Evolutionary conservation across 257 asterid genomes (phyloP), one percentile per base, ranked within the genome.

Genomic region (Handroanthus guayacan): DNA sequence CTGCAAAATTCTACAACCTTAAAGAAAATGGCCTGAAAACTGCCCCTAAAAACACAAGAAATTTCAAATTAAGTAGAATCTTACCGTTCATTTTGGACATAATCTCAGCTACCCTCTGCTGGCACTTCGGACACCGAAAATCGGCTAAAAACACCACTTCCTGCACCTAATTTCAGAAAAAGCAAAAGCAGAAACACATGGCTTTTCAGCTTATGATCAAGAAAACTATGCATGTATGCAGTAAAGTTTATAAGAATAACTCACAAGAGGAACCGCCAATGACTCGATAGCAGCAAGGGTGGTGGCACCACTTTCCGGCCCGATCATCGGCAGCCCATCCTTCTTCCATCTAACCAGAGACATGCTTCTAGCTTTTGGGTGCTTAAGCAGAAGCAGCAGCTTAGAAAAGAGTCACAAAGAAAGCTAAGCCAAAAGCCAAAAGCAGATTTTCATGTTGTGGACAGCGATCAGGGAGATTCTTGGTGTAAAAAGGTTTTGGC

Each of bases 81-180:
- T 78, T 7, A 91, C 97, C 91, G 3, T 94, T 87, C 97, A 92
- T 84, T 83, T 81, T 91, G 50, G 94, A 68, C 88, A 94, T 86
- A 34, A 90, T 77, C 77, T 86, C 82, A 70, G 94, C 94, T 43
- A 94, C 97, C 82, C 97, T 86, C 50, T 82, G 81, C 84, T 90
- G 97, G 80, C 98, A 94, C 68, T 66, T 85, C 0, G 90, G 57
- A 51, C 97, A 90, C 45, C 94, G 88, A 56, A 88, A 90, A 86
- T 94, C 98, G 0, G 97, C 97, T 9, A 92, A 67, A 72, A 92
- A 89, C 67, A 94, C 96, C 39, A 94, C 94, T 84, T 94, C 97
- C 47, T 94, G 98, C 71, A 94, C 94, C 98, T 91, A 45, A 8
- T 44, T n/a, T 4, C 25, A 36, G 3, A 47, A 47, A n/a, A 36